These are phyloP conservation scores for Fomitopsis pulvina DNA, from an alignment of 768 basidiomycete species.

Conservation along the genomic window DNA sequence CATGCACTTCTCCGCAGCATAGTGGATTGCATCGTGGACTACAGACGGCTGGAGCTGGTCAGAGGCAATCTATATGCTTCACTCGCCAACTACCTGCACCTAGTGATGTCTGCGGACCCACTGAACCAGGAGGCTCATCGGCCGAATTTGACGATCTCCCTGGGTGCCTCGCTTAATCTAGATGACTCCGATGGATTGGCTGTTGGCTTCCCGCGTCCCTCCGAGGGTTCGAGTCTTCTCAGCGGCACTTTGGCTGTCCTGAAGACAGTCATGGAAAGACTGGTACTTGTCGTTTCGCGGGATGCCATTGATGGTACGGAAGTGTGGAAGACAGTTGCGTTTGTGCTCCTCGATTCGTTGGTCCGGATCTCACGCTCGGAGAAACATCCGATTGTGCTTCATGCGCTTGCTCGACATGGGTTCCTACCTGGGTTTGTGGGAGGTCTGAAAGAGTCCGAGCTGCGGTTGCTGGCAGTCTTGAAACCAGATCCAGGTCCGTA, in stretches of 20 bases:
- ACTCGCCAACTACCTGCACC: constrained; percentile 83
- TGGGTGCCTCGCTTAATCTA: constrained; percentile 30
- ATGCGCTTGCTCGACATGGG: constrained; percentile 62
- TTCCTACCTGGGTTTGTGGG: constrained; percentile 76
- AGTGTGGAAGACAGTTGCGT: constrained; percentile 95
- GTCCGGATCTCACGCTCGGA: constrained; percentile 65
- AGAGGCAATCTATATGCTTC: constrained; percentile 94
- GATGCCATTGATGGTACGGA: constrained; percentile 94
- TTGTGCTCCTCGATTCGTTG: constrained; percentile 81
- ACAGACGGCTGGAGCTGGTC: constrained; percentile 75
- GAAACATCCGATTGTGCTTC: constrained; percentile 56
- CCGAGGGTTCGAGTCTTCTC: constrained; percentile 39
- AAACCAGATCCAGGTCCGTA: constrained; percentile 83
- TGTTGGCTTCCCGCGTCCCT: background rate
- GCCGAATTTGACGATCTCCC: constrained; percentile 5
- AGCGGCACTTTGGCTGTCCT: constrained; percentile 59
- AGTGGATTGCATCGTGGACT: constrained; percentile 69
- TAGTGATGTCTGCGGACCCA: constrained; percentile 35
- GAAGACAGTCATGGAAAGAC: constrained; percentile 61
- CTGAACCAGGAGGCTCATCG: background rate
- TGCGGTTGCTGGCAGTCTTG: constrained; percentile 64
- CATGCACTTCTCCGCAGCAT: constrained; percentile 66
- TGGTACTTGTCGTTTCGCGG: constrained; percentile 69
- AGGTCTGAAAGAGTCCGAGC: constrained; percentile 79
- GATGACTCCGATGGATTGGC: constrained; percentile 19